These are phyloP conservation scores for Aristolochia fimbriata DNA, from an alignment of 164 flowering plant species.

Conservation along the genomic window DNA sequence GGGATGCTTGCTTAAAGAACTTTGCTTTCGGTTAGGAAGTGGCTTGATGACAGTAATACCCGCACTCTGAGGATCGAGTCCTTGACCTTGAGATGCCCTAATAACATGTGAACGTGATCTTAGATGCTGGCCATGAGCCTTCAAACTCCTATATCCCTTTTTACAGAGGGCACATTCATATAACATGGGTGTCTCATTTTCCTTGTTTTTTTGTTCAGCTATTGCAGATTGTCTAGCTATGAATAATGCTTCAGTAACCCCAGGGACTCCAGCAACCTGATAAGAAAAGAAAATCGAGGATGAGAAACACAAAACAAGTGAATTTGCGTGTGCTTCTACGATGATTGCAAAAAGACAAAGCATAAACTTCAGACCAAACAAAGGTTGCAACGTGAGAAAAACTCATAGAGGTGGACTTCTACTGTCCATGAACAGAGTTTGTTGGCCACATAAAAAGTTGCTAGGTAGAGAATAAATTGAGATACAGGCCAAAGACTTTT, in stretches of 20 bases:
- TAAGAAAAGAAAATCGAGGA: background rate
- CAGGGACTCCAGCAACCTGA: constrained; percentile 94
- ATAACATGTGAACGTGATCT: constrained; percentile 54
- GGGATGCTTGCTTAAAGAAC: constrained; percentile 10
- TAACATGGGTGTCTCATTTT: constrained; percentile 56
- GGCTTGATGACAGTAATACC: constrained; percentile 56
- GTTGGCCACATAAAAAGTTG: too few relatives aligned
- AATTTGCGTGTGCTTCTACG: background rate
- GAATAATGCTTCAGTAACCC: constrained; percentile 87
- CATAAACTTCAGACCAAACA: too few relatives aligned
- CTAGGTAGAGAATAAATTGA: too few relatives aligned
- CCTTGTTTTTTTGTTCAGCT: constrained; percentile 58
- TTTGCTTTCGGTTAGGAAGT: constrained; percentile 32
- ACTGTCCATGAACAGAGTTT: too few relatives aligned
- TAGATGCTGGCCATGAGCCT: constrained; percentile 91
- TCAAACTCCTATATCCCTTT: constrained; percentile 74
- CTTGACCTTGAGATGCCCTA: constrained; percentile 48
- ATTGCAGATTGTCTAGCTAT: constrained; percentile 69
- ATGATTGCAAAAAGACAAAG: too few relatives aligned
- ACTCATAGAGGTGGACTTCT: too few relatives aligned
- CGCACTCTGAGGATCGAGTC: constrained; percentile 14
- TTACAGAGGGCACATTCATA: constrained; percentile 74
- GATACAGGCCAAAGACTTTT: too few relatives aligned
- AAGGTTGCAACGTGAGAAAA: too few relatives aligned
- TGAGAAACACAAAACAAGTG: background rate